Evolutionary conservation across 768 basidiomycete species (phyloP).

Genomic region (Xerocomus brunneocitrinus): DNA sequence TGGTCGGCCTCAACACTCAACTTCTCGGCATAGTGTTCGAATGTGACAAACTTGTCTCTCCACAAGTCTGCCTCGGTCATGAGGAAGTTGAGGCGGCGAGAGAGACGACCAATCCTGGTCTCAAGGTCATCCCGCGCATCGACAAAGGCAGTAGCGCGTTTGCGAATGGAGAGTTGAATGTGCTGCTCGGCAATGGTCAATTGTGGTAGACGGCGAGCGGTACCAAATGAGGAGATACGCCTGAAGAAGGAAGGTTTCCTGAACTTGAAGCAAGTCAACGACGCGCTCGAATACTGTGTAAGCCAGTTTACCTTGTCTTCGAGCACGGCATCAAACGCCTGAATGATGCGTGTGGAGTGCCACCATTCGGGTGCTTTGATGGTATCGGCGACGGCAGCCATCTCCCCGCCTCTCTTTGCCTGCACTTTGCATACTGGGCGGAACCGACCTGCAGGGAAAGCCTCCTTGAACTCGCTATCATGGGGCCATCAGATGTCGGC

Average conservation of each 20-base stretch:
- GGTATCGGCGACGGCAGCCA: slow-evolving; percentile 80
- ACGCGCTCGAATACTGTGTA: not conserved
- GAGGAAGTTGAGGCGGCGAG: slow-evolving; percentile 81
- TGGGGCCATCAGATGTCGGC: slow-evolving; percentile 1
- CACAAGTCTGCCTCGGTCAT: slow-evolving; percentile 89
- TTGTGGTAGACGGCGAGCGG: slow-evolving; percentile 63
- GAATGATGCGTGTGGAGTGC: slow-evolving; percentile 87
- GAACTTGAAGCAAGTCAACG: slow-evolving; percentile 43
- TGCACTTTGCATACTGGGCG: slow-evolving; percentile 88
- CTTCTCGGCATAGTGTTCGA: slow-evolving; percentile 91
- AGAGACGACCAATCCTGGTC: slow-evolving; percentile 86
- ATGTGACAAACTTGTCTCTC: slow-evolving; percentile 91
- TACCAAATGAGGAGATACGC: slow-evolving; percentile 74
- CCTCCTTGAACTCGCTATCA: slow-evolving; percentile 85
- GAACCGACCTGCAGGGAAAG: slow-evolving; percentile 90
- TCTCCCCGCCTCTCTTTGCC: slow-evolving; percentile 74
- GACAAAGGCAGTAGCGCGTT: slow-evolving; percentile 91
- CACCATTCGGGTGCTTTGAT: slow-evolving; percentile 93
- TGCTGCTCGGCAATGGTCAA: slow-evolving; percentile 78
- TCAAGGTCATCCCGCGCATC: slow-evolving; percentile 92
- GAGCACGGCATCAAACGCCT: slow-evolving; percentile 84
- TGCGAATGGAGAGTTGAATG: slow-evolving; percentile 84
- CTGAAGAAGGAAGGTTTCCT: slow-evolving; percentile 88
- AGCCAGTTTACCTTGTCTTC: slow-evolving; percentile 62
- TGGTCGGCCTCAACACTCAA: slow-evolving; percentile 84